Base-by-base conservation (phyloP, 495 filamentous ascomycete species). In the Xylaria intraflava region DNA sequence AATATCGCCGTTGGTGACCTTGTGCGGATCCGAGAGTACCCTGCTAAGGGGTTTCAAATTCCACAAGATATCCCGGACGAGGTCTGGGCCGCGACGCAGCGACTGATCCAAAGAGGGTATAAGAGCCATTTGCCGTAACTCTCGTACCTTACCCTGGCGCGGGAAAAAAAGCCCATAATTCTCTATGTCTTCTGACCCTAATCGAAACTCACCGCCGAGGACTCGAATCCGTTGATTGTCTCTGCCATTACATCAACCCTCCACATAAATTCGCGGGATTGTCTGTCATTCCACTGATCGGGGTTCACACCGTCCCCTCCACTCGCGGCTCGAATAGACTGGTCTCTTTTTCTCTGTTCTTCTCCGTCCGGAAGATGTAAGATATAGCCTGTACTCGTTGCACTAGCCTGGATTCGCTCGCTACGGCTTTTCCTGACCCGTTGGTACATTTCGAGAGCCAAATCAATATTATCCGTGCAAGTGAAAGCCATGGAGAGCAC, bases 1-100 rank as follows among this genome's bases (percentile, higher is more conserved):
- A 69, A 59, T 49, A 65, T 71, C 38, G 66, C 68, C 43, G 67
- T 71, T 2, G 70, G 70, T 1, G 69, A 73, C 51, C 38, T 71
- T 16, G 56, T 71, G 11, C 57, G 70, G 8, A 63, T 73, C 10
- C 62, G 58, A 0, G 67, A 71, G n/a, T 73, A 71, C 44, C 65
- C 66, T 4, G 56, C 57, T 0, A 65, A 39, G 44, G 68, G 70
- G 8, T 72, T 67, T 45, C 67, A 71, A 53, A 66, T 68, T 8
- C 55, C 55, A 8, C 67, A 71, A 57, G 48, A 63, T 6, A 68
- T 72, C n/a, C 67, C 69, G 14, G 49, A 57, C 8, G 48, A 69
- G 12, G 67, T 71, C 12, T 71, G 68, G 67, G 59, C 53, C 36
- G 70, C 70, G 19, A 60, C 56, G 11, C 55, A 66, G 55, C 54